Evolutionary conservation across 371 early-diverging fungal genomes (phyloP).

Genomic region (Caulochytrium protostelioides): DNA sequence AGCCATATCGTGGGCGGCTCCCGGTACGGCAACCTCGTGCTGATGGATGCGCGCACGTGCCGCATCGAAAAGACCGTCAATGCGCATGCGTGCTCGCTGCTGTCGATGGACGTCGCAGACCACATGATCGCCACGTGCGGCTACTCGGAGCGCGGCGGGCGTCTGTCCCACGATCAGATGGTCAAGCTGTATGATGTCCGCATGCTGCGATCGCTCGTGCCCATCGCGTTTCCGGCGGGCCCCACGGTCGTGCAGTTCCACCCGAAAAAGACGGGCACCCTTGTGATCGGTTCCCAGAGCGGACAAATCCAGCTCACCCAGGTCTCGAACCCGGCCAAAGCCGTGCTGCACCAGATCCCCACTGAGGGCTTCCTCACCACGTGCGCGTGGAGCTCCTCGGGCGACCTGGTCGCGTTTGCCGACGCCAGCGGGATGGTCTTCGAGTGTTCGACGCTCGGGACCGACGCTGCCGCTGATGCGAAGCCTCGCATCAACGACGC

Average conservation of each 20-base stretch:
- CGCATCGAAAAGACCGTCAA: slow-evolving; percentile 43
- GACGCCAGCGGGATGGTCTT: slow-evolving; percentile 42
- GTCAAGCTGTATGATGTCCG: slow-evolving; percentile 69
- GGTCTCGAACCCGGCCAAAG: neutral
- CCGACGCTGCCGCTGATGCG: no score
- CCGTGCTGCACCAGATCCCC: neutral
- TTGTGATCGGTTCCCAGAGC: slow-evolving; percentile 41
- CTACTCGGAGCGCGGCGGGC: slow-evolving; percentile 28
- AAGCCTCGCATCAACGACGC: slow-evolving; percentile 45
- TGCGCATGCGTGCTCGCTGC: slow-evolving; percentile 52
- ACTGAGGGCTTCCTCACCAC: slow-evolving; percentile 4
- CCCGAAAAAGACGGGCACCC: slow-evolving; percentile 41
- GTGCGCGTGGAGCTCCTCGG: slow-evolving; percentile 50
- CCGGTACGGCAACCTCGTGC: slow-evolving; percentile 39
- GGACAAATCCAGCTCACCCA: slow-evolving; percentile 34
- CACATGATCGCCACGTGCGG: slow-evolving; percentile 55
- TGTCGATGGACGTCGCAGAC: slow-evolving; percentile 51
- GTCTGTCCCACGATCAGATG: slow-evolving; percentile 31
- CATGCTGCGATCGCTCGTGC: slow-evolving; percentile 42
- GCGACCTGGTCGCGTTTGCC: slow-evolving; percentile 46
- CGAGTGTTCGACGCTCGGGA: no score
- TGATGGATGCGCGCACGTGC: slow-evolving; percentile 46
- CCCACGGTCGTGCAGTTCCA: slow-evolving; percentile 49
- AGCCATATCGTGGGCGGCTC: no score
- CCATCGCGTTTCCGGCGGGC: slow-evolving; percentile 46